Percentiles rank a stretch among this genome's conserved stretches.
phyloP scores from a whole-genome alignment of 768 basidiomycete genomes.

The Termitomyces sp. region DNA sequence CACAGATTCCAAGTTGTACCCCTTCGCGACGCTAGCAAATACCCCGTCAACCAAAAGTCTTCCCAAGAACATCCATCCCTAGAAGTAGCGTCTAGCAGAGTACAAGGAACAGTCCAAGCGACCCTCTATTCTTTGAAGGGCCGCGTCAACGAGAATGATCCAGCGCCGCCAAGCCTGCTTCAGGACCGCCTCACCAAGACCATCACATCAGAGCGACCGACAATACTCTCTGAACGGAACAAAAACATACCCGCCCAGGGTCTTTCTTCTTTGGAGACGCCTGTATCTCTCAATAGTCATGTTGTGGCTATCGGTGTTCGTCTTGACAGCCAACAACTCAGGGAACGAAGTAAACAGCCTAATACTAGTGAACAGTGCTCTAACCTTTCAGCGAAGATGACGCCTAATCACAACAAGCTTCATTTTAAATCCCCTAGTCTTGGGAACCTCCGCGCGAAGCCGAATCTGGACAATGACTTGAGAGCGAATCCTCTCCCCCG shows the following conservation, averaged over 20 bases:
- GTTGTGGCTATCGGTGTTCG: not conserved
- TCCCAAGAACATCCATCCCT: not conserved
- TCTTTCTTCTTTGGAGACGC: not conserved
- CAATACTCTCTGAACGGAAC: constrained; percentile 8
- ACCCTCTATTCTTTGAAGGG: constrained; percentile 4
- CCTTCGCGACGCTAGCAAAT: constrained; percentile 28
- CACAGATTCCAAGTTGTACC: constrained; percentile 44
- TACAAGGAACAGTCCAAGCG: not conserved
- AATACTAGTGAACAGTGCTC: constrained; percentile 2
- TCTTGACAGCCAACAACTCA: not conserved
- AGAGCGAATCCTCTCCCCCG: constrained; percentile 15
- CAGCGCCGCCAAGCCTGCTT: not conserved
- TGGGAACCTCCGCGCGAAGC: constrained; percentile 12
- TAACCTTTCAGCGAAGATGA: not conserved
- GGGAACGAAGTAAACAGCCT: constrained; percentile 2
- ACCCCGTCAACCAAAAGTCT: constrained; percentile 2
- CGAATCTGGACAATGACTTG: constrained; percentile 3
- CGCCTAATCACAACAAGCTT: not conserved
- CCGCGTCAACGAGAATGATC: constrained; percentile 9
- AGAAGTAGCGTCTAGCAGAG: not conserved
- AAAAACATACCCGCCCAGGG: constrained; percentile 2
- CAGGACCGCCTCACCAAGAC: not conserved
- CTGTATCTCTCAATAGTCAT: not conserved
- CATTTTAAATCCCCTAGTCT: constrained; percentile 18
- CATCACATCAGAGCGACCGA: constrained; percentile 1